A percentile compares a stretch with the other conserved stretches of the same genome.
Conservation (phyloP, 495 filamentous ascomycete genomes). For the Penicillium soppii region DNA sequence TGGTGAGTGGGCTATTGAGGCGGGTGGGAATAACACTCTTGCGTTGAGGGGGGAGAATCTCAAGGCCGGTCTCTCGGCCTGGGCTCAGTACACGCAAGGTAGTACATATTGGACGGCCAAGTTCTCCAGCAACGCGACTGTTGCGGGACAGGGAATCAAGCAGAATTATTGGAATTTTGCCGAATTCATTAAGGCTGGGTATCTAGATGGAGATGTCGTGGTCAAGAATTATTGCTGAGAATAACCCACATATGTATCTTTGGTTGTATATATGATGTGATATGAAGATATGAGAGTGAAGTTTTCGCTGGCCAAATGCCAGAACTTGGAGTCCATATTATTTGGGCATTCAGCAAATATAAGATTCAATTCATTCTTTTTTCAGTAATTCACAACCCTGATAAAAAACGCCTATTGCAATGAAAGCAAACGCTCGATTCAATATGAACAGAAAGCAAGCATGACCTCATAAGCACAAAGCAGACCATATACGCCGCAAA, state of each 20-base stretch:
- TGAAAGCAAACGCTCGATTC: constrained; percentile 1
- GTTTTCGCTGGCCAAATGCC: too few relatives aligned
- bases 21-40: constrained; percentile 20
- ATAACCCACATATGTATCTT: not conserved
- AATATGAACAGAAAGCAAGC: not conserved
- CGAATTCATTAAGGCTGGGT: constrained; percentile 15
- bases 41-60: constrained; percentile 24
- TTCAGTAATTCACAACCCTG: not conserved
- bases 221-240: constrained; percentile 1
- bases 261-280: not conserved
- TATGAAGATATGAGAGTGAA: not conserved
- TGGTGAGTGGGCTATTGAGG: constrained; percentile 31
- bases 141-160: constrained; percentile 23
- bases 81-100: constrained; percentile 19
- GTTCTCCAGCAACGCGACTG: constrained; percentile 20
- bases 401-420: constrained; percentile 5
- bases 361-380: constrained; percentile 1
- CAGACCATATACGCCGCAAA: not conserved
- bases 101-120: constrained; percentile 30
- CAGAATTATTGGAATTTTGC: constrained; percentile 29
- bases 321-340: not conserved
- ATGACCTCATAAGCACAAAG: constrained; percentile 1
- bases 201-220: not conserved
- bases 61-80: constrained; percentile 21
- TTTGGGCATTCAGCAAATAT: not conserved